Evolutionary conservation across 257 asterid species (phyloP), one percentile per base, ranked within the genome.

Genomic region (Thymus mandschuricus): DNA sequence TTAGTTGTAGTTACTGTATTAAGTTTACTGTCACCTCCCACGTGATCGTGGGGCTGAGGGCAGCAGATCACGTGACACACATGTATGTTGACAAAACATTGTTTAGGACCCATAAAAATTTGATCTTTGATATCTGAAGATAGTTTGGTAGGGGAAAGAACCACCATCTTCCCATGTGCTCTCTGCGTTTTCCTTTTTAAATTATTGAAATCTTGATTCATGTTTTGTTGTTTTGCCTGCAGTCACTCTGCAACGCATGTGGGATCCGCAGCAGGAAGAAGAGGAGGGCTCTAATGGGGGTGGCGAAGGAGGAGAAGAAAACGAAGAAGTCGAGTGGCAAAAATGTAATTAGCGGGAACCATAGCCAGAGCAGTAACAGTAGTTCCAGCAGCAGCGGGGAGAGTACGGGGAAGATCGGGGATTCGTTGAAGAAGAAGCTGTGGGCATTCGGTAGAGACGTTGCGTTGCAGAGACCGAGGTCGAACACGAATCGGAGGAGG

Each of bases 221-320:
- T 29, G 45, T 70, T 64, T 76, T 79, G 73, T 79, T 49, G 35
- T 63, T 35, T 58, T 77, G 63, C 27, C 64, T 85, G 82, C 90
- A 91, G 97, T 89, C 98, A 2, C 78, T 94, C 61, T 94, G 98
- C 81, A 91, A 94, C 82, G 98, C 97, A 54, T 94, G 97, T 86
- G 97, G 98, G 82, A 94, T 91, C 48, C 81, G 96, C 64, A 94
- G 96, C 85, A 80, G 98, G 45, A 94, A 94, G 68, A 94, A 86
- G 89, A 85, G 96, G 31, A 89, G 98, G 77, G 97, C 97, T 6
- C 75, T 91, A 0, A 64, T 91, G 79, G 97, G 97, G 0, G 70
- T 87, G 2, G 71, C 85, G 34, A 90, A 90, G 74, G 92, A 89
- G 0, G 98, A 89, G 3, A 89, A 86, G 76, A 94, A 85, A 29